Evolutionary conservation across 2,329 filamentous ascomycete genomes (phyloP), one percentile per base, ranked within the genome.

Genomic region (Clarireedia sp.): DNA sequence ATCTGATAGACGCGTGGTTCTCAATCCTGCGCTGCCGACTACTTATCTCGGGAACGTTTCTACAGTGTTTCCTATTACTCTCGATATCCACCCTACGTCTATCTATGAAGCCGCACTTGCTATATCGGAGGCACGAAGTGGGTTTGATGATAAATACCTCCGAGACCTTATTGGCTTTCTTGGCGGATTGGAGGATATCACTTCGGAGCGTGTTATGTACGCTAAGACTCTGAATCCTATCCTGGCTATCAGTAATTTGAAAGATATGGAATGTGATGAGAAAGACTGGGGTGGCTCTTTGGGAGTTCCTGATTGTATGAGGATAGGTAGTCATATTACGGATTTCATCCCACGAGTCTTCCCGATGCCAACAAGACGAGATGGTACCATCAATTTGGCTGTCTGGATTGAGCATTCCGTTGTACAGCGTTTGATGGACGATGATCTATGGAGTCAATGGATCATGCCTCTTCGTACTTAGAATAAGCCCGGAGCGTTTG

Each of bases 161-260:
- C 33, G 5, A 37, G 50, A 52, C n/a, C 17, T 46, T 12, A 52
- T 23, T 14, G 41, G 50, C 3, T 47, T 36, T 10, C 4, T 52
- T 5, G 19, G 45, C 21, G 21, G 21, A 21, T 46, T 52, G 21
- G 50, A 17, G 10, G 26, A 52, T 19, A 52, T 52, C 9, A 52
- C 50, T 19, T 9, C 36, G 29, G 41, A 52, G 33, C 41, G 50
- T 17, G 50, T 47, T 21, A 36, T 29, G 4, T 52, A 47, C 17
- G 41, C 29, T 29, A 52, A 46, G n/a, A 52, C 29, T 5, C 29
- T 52, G 3, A 37, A 52, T 24, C 41, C 50, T 9, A 47, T 52
- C 8, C 14, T 47, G 21, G 50, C 47, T 14, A 45, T 52, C 21
- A 52, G 50, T 14, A 52, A 47, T 16, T 8, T 47, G 50, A 52